Percentiles rank a stretch among this genome's conserved stretches.
Evolutionary conservation across 306 rosid genomes (phyloP).

Genomic region (Dalbergia cochinchinensis): DNA sequence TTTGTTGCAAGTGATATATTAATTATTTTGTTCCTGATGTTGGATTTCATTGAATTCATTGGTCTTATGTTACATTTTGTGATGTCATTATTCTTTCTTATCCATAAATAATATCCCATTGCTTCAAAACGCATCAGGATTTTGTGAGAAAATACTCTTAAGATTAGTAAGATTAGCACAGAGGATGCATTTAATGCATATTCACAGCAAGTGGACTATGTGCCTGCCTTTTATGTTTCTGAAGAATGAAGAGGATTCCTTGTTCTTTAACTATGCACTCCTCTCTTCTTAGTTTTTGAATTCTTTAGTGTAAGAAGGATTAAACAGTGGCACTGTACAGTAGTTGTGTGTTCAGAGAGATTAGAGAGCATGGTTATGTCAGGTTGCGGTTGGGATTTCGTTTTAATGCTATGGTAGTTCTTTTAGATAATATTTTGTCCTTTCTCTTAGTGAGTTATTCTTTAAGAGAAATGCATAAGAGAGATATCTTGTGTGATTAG

Average conservation of each 20-base stretch:
- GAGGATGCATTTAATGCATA: constrained; percentile 1
- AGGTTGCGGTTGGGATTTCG: constrained; percentile 15
- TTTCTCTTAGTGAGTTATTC: not conserved
- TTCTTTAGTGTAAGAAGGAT: constrained; percentile 6
- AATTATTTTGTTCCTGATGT: too few relatives aligned
- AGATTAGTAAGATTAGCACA: not conserved
- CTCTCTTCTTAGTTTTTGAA: not conserved
- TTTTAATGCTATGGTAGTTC: constrained; percentile 14
- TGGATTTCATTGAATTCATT: not conserved
- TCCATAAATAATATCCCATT: not conserved
- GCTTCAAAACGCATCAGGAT: not conserved
- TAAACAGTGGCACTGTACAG: not conserved
- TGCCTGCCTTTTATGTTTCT: constrained; percentile 12
- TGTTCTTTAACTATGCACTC: constrained; percentile 7
- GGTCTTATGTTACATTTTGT: not conserved
- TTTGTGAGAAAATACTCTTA: constrained; percentile 14
- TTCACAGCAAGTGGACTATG: not conserved
- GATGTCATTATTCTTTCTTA: not conserved
- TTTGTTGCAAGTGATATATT: too few relatives aligned
- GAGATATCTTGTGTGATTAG: constrained; percentile 35
- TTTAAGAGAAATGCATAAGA: not conserved
- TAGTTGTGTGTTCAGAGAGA: not conserved
- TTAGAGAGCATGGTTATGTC: constrained; percentile 3
- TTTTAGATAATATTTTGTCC: not conserved
- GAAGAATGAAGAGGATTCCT: not conserved